These are phyloP conservation scores for Eragrostis nindensis DNA, from an alignment of 176 grass and related monocot genomes.

Conservation along the genomic window DNA sequence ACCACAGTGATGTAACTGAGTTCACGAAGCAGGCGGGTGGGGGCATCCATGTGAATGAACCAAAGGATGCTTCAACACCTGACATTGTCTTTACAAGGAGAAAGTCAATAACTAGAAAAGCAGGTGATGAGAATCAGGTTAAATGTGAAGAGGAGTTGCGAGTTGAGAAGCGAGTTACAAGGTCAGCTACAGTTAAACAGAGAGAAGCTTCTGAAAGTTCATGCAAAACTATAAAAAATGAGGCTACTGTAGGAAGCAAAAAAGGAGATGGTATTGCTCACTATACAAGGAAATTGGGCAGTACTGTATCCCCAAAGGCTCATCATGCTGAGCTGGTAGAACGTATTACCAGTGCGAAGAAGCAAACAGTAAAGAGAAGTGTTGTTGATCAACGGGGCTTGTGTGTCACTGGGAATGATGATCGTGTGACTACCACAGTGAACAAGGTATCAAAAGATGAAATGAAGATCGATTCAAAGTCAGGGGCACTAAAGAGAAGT, in stretches of 20 bases:
- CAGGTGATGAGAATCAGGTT: constrained; percentile 29
- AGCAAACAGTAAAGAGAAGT: constrained; percentile 31
- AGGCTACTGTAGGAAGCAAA: constrained; percentile 30
- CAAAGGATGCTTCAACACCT: constrained; percentile 40
- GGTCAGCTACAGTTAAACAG: constrained; percentile 64
- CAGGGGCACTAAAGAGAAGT: constrained; percentile 5
- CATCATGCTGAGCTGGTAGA: constrained; percentile 26
- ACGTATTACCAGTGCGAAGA: constrained; percentile 24
- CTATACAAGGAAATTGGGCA: constrained; percentile 49
- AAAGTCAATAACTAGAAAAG: constrained; percentile 42
- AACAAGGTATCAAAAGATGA: too few species aligned
- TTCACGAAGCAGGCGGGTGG: constrained; percentile 32
- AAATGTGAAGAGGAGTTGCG: constrained; percentile 44
- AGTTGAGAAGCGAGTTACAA: constrained; percentile 80
- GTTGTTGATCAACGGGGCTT: constrained; percentile 36
- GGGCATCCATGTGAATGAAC: constrained; percentile 19
- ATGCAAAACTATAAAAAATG: constrained; percentile 28
- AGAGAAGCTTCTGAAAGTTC: constrained; percentile 47
- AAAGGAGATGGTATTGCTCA: constrained; percentile 44
- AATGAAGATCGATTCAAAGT: constrained; percentile 20
- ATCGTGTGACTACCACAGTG: constrained; percentile 28
- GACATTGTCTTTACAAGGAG: constrained; percentile 60
- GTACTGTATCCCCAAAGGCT: constrained; percentile 26
- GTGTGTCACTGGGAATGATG: neutral
- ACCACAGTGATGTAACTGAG: constrained; percentile 21